Conservation (phyloP, 1,284 basidiomycete genomes). For the Limonomyces culmigenus region DNA sequence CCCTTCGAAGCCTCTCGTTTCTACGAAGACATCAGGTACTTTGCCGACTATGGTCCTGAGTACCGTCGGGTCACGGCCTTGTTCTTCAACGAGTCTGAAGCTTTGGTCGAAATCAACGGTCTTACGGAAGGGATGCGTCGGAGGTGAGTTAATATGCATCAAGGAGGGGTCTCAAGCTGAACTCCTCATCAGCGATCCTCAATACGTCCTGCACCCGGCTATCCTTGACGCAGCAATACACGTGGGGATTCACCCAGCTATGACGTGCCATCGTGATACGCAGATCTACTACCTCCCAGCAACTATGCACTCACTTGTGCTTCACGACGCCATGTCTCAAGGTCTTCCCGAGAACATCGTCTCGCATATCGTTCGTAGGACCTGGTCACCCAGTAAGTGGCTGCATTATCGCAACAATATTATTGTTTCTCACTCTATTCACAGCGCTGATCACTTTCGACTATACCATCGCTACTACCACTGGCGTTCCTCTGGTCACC, state of each 20-base stretch:
- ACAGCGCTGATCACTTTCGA: too few relatives aligned
- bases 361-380: conserved; percentile 7
- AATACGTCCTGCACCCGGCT: conserved; percentile 22
- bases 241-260: conserved; percentile 11
- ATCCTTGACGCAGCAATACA: conserved; percentile 20
- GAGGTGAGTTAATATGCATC: too few relatives aligned
- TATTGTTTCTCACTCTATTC: too few relatives aligned
- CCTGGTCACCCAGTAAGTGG: conserved; percentile 15
- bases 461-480: too few relatives aligned
- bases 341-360: conserved; percentile 6
- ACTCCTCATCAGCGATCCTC: conserved; percentile 9
- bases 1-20: too few relatives aligned
- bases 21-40: conserved; percentile 4
- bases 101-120: too few relatives aligned
- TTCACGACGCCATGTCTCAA: conserved; percentile 8
- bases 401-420: too few relatives aligned
- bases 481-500: too few relatives aligned
- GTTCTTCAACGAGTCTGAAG: too few relatives aligned
- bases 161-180: too few relatives aligned
- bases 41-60: conserved; percentile 3
- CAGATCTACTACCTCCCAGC: conserved; percentile 17
- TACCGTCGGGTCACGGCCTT: conserved; percentile 3
- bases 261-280: conserved; percentile 12
- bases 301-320: conserved; percentile 7
- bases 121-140: too few relatives aligned